A percentile compares a stretch with the other conserved stretches of the same genome.
Conservation (phyloP, 306 rosid genomes). For the Fagus sylvatica region DNA sequence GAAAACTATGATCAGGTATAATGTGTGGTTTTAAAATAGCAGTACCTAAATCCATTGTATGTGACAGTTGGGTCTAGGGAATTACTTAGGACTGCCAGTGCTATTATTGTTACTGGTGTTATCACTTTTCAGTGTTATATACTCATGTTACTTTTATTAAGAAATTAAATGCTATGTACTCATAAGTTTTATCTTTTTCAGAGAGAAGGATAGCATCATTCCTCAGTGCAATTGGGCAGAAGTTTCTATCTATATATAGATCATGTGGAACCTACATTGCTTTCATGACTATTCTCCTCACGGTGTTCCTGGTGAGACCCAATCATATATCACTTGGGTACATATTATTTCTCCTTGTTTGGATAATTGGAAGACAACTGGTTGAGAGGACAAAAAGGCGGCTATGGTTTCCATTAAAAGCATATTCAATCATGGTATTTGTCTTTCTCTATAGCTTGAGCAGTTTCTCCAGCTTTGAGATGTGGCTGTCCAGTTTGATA, state of each 20-base stretch:
- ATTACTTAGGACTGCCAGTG: neutral
- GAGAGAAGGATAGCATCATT: slow-evolving; percentile 88
- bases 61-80: slow-evolving; percentile 18
- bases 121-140: slow-evolving; percentile 17
- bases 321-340: slow-evolving; percentile 72
- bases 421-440: slow-evolving; percentile 74
- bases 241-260: slow-evolving; percentile 80
- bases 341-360: slow-evolving; percentile 82
- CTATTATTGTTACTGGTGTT: slow-evolving; percentile 12
- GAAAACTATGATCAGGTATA: neutral
- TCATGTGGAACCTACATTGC: slow-evolving; percentile 93
- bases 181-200: slow-evolving; percentile 43
- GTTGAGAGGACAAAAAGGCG: too few species aligned
- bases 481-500: too few species aligned
- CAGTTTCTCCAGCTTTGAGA: slow-evolving; percentile 74
- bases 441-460: slow-evolving; percentile 74
- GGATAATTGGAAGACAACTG: slow-evolving; percentile 97
- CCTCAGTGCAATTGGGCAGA: slow-evolving; percentile 81
- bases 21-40: slow-evolving; percentile 15
- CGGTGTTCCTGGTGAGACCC: slow-evolving; percentile 92
- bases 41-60: slow-evolving; percentile 4
- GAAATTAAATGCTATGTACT: slow-evolving; percentile 30
- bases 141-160: slow-evolving; percentile 21
- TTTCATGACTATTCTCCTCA: slow-evolving; percentile 85
- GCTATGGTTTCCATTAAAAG: slow-evolving; percentile 95